Conservation (phyloP, 345 rosid genomes). For the Citrus glauca region DNA sequence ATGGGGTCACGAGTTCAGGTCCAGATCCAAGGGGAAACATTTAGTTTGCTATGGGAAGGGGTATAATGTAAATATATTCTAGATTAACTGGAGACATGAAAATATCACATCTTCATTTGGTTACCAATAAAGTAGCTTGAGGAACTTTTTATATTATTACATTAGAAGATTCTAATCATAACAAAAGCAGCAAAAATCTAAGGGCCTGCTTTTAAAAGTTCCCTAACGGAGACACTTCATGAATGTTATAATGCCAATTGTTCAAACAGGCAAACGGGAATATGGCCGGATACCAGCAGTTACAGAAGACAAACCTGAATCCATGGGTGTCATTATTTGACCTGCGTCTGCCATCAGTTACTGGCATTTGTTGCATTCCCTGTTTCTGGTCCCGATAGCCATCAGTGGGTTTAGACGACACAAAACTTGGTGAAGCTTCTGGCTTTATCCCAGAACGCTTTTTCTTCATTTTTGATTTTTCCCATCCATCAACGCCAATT, state of each 20-base stretch:
- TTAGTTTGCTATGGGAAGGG: no score
- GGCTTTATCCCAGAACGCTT: constrained; percentile 83
- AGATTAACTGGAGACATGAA: background rate
- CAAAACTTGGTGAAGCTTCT: constrained; percentile 49
- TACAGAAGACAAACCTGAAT: constrained; percentile 49
- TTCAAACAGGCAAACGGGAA: constrained; percentile 5
- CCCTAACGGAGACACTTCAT: background rate
- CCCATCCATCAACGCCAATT: constrained; percentile 85
- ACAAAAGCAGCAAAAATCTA: constrained; percentile 5
- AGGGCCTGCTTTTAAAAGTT: background rate
- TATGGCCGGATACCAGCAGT: constrained; percentile 3
- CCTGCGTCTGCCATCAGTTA: constrained; percentile 55
- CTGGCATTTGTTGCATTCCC: constrained; percentile 59
- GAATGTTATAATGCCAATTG: constrained; percentile 5
- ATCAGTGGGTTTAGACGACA: constrained; percentile 53
- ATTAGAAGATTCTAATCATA: background rate
- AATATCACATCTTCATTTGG: background rate
- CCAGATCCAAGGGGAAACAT: no score
- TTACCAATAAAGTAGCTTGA: background rate
- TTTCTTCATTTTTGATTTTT: constrained; percentile 85
- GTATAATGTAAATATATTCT: background rate
- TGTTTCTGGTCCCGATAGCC: constrained; percentile 74
- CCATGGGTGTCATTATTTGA: constrained; percentile 71
- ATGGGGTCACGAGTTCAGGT: no score
- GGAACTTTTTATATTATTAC: background rate